Conservation (phyloP, 768 basidiomycete genomes). For the Filobasidium floriforme region DNA sequence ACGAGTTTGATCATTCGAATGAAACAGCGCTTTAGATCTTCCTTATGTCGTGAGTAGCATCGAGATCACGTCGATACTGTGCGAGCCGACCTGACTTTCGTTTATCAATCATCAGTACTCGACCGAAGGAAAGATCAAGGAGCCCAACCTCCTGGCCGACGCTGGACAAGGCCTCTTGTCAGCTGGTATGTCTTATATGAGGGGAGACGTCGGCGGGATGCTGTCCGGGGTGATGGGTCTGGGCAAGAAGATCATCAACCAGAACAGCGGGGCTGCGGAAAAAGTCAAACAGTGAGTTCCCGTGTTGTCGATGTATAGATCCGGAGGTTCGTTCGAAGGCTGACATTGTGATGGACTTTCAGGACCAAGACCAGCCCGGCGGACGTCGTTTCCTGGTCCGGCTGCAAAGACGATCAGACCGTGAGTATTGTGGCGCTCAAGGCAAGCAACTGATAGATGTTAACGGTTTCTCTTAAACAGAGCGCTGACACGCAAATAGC, state of each 20-base stretch:
- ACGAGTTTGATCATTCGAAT: not conserved
- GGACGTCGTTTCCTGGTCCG: conserved; percentile 57
- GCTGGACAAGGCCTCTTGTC: conserved; percentile 80
- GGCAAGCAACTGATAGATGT: not conserved
- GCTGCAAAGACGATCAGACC: conserved; percentile 49
- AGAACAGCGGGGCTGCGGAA: conserved; percentile 56
- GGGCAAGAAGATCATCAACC: conserved; percentile 66
- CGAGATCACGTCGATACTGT: conserved; percentile 32
- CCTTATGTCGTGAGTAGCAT: conserved; percentile 48
- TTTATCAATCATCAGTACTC: conserved; percentile 58
- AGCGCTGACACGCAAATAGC: conserved; percentile 49
- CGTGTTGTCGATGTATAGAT: not conserved
- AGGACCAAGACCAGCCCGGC: conserved; percentile 64
- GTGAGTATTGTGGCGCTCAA: conserved; percentile 22
- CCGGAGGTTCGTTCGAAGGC: no score
- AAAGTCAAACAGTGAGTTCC: conserved; percentile 48
- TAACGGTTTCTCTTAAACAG: conserved; percentile 3
- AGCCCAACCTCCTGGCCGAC: conserved; percentile 78
- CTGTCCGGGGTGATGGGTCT: conserved; percentile 66
- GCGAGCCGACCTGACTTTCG: not conserved
- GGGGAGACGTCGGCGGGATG: conserved; percentile 70
- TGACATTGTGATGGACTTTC: conserved; percentile 5
- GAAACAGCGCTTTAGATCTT: conserved; percentile 57
- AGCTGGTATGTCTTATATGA: conserved; percentile 62
- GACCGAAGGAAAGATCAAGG: conserved; percentile 90